A percentile compares a stretch with the other conserved stretches of the same genome.
These are phyloP conservation scores for Daldinia loculata DNA, from an alignment of 495 filamentous ascomycete species.

Conservation along the genomic window DNA sequence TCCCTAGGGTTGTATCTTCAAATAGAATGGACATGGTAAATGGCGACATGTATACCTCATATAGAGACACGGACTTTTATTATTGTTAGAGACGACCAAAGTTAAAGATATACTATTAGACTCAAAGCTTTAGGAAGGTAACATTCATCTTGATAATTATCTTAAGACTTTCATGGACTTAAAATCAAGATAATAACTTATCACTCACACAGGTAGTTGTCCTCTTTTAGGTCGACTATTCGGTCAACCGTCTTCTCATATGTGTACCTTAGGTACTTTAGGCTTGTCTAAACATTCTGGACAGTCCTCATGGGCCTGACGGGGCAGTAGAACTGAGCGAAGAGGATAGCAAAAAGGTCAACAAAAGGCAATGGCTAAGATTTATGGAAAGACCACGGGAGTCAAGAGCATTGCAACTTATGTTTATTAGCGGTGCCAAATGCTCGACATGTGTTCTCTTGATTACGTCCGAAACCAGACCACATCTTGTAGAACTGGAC, in stretches of 20 bases:
- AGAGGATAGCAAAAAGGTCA: background rate
- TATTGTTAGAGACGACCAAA: too few relatives aligned
- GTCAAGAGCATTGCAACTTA: background rate
- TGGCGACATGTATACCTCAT: too few relatives aligned
- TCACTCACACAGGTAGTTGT: too few relatives aligned
- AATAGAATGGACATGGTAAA: too few relatives aligned
- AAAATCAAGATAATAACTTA: too few relatives aligned
- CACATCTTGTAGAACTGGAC: background rate
- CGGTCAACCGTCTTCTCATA: background rate
- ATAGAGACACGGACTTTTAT: too few relatives aligned
- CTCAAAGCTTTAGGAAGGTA: too few relatives aligned
- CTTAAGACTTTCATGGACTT: too few relatives aligned
- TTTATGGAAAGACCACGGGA: background rate
- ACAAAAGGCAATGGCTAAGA: too few relatives aligned
- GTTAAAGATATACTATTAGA: too few relatives aligned
- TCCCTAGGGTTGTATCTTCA: background rate
- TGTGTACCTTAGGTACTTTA: background rate
- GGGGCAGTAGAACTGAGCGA: background rate
- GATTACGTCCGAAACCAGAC: background rate
- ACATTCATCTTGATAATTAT: too few relatives aligned
- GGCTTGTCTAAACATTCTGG: background rate
- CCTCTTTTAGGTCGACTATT: background rate
- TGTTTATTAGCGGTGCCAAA: background rate
- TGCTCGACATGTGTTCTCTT: background rate
- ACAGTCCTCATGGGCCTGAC: background rate